phyloP scores from a whole-genome alignment of 2,329 filamentous ascomycete species.

The Aspergillus latus region DNA sequence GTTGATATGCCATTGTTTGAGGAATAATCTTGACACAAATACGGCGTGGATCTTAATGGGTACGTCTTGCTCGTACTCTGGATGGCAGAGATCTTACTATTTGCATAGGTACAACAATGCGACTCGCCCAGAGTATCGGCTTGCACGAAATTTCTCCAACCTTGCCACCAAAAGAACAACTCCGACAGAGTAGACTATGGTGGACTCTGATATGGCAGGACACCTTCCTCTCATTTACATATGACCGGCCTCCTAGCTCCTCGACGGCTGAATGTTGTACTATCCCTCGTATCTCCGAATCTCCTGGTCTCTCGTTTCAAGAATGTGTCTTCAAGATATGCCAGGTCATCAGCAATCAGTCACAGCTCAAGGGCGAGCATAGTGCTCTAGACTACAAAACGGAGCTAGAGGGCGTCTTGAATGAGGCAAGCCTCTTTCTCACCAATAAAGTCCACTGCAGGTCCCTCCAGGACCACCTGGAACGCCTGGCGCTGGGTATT shows the following conservation, averaged over 20 bases:
- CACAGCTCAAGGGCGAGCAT: conserved; percentile 2
- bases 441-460: conserved; percentile 17
- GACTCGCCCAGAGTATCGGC: conserved; percentile 27
- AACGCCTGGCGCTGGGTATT: conserved; percentile 21
- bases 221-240: conserved; percentile 25
- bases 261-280: conserved; percentile 12
- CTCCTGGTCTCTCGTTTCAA: conserved; percentile 15
- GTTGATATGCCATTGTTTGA: conserved; percentile 24
- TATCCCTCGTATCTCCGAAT: conserved; percentile 12
- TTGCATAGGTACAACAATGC: conserved; percentile 20
- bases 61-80: neutral
- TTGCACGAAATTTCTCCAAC: conserved; percentile 20
- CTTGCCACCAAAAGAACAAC: conserved; percentile 10
- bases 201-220: conserved; percentile 27
- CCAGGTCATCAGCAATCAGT: conserved; percentile 16
- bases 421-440: conserved; percentile 12
- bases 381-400: conserved; percentile 7
- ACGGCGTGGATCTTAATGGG: conserved; percentile 29
- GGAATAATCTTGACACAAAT: conserved; percentile 26
- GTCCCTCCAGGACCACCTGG: conserved; percentile 20
- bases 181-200: conserved; percentile 12
- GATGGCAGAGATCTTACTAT: neutral
- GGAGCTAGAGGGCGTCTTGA: conserved; percentile 12
- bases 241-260: conserved; percentile 23
- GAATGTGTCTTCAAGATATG: conserved; percentile 20